A percentile compares a stretch with the other conserved stretches of the same genome.
Evolutionary conservation across 2,329 filamentous ascomycete genomes (phyloP).

Genomic region (Xylariaceae sp.): DNA sequence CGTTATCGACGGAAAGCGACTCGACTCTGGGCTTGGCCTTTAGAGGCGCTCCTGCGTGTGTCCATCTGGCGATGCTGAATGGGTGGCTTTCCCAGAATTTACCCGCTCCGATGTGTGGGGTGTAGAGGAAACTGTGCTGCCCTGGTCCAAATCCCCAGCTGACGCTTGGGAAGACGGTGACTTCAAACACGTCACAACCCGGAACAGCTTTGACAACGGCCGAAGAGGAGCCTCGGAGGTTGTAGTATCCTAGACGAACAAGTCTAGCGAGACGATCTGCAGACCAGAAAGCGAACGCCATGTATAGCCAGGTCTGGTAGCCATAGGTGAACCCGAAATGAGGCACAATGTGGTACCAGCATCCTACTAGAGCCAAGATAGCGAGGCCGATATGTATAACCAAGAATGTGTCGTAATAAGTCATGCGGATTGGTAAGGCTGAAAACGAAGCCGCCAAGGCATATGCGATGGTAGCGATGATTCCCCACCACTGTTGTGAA

Average conservation of each 20-base stretch:
- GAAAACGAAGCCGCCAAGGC: conserved; percentile 23
- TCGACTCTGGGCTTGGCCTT: background rate
- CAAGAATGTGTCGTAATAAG: conserved; percentile 30
- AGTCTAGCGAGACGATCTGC: conserved; percentile 21
- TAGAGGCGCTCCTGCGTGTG: background rate
- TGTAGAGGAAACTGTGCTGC: conserved; percentile 20
- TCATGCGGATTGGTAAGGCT: conserved; percentile 25
- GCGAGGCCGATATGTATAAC: conserved; percentile 26
- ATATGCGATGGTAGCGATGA: conserved; percentile 25
- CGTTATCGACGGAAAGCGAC: background rate
- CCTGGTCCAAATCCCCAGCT: conserved; percentile 12
- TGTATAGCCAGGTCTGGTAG: conserved; percentile 27
- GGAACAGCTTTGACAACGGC: conserved; percentile 15
- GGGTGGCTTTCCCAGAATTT: conserved; percentile 27
- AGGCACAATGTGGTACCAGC: conserved; percentile 24
- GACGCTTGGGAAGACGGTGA: conserved; percentile 14
- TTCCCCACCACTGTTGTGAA: conserved; percentile 21
- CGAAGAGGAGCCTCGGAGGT: conserved; percentile 12
- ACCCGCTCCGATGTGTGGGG: conserved; percentile 14
- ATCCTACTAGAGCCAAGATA: conserved; percentile 25
- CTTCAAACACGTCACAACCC: conserved; percentile 13
- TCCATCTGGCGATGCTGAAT: conserved; percentile 24
- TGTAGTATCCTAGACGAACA: conserved; percentile 18
- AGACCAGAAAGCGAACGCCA: conserved; percentile 24
- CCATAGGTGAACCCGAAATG: conserved; percentile 23